Conservation (phyloP, 257 asterid species). For the Rauvolfia tetraphylla region DNA sequence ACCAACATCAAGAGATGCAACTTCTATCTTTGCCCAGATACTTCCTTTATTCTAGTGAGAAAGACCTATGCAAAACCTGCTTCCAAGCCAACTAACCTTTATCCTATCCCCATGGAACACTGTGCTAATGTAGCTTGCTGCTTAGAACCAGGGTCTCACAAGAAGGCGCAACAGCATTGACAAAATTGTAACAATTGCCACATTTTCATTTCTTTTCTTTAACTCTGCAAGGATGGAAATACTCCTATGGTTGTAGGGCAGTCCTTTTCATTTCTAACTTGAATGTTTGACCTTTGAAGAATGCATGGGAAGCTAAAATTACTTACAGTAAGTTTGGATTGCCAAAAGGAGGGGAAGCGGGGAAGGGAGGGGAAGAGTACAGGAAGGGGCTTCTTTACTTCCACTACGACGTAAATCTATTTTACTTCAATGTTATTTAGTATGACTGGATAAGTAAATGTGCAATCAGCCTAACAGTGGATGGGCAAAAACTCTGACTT, state of each 20-base stretch:
- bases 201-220: background rate
- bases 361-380: too few relatives aligned
- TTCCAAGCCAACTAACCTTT: background rate
- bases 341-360: too few relatives aligned
- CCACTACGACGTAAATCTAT: too few relatives aligned
- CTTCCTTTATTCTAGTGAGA: background rate
- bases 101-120: too few relatives aligned
- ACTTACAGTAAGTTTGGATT: too few relatives aligned
- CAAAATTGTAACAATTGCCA: background rate
- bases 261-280: background rate
- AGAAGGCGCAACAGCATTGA: background rate
- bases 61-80: background rate
- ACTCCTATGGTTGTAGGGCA: background rate
- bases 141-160: background rate
- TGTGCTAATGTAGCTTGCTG: background rate
- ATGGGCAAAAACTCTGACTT: too few relatives aligned
- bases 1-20: too few relatives aligned
- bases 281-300: background rate
- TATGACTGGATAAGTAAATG: too few relatives aligned
- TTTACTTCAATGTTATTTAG: too few relatives aligned
- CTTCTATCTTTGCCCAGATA: too few relatives aligned
- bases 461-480: too few relatives aligned
- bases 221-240: background rate
- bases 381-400: too few relatives aligned
- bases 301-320: background rate